Evolutionary conservation across 2,329 filamentous ascomycete species (phyloP), one percentile per base, ranked within the genome.

Genomic region (Claviceps lovelessii): DNA sequence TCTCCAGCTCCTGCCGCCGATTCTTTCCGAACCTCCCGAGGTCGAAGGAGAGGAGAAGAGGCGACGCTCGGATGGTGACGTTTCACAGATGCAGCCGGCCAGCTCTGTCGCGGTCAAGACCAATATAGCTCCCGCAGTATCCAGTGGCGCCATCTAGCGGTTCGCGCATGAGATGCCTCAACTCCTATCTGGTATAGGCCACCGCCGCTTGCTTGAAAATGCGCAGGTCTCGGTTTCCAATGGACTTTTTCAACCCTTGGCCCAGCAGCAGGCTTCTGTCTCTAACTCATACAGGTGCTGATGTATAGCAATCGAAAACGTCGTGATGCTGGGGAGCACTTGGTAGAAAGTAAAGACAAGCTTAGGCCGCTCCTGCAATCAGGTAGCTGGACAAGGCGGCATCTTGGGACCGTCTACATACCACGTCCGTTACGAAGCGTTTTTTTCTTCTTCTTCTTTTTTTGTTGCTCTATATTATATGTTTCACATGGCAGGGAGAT

Each of bases 91-190:
- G 31, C 55, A 35, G 31, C 55, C 37, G 39, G 37, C 29, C 42
- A 37, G 33, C 11, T 46, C 51, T 17, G 15, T 41, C n/a, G 5
- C 50, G 1, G 11, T 53, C 33, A 19, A 39, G 35, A 15, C 48
- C 39, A 35, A 52, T 3, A 28, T 41, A 15, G 45, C 47, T 47
- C 39, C 53, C 28, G 42, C 28, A 28, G 29, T 53, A 49, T 48
- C 53, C n/a, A 53, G 56, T 45, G 44, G 54, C 54, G 54, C 56
- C 37, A 49, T 39, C 51, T 57, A 57, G 56, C 31, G 28, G 48
- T 39, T 48, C 50, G 55, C 47, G 47, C 55, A 39, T 49, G 45
- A 53, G 31, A 48, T 55, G 33, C 47, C 45, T 42, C 35, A 19
- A 23, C 37, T 49, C 23, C 4, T 37, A 19, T 41, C 37, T 33